Conservation (phyloP, 495 filamentous ascomycete species). For the Penicillium longicatenatum region DNA sequence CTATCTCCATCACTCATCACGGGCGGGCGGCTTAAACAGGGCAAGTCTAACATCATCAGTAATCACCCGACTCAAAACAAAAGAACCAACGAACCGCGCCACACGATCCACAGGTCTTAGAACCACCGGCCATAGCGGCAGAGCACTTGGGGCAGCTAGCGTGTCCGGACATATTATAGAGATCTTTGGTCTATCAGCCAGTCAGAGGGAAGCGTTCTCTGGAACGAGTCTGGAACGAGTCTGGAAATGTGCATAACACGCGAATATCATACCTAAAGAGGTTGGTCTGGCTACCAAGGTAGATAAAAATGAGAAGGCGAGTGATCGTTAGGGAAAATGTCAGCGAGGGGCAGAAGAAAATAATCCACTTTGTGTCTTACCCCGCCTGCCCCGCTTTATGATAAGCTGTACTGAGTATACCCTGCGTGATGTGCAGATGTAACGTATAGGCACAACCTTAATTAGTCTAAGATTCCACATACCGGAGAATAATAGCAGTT, state of each 20-base stretch:
- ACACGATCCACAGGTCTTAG: constrained; percentile 42
- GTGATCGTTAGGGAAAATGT: constrained; percentile 16
- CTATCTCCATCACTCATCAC: constrained; percentile 1
- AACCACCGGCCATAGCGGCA: constrained; percentile 22
- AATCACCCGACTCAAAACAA: constrained; percentile 2
- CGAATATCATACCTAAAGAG: constrained; percentile 1
- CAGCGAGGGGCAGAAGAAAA: constrained; percentile 12
- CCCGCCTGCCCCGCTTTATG: constrained; percentile 23
- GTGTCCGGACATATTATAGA: constrained; percentile 31
- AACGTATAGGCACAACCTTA: background rate
- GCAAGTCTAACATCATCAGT: constrained; percentile 28
- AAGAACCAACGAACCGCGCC: constrained; percentile 32
- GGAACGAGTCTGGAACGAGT: too few relatives aligned
- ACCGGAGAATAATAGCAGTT: too few relatives aligned
- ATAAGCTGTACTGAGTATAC: constrained; percentile 3
- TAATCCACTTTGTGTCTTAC: constrained; percentile 9
- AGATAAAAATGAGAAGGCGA: constrained; percentile 6
- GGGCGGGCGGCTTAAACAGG: constrained; percentile 21
- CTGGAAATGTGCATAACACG: background rate
- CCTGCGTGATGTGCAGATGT: background rate
- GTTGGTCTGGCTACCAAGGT: constrained; percentile 6
- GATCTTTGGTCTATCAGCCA: background rate
- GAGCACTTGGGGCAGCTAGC: constrained; percentile 40
- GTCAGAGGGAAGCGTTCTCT: background rate
- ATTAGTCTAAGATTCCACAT: too few relatives aligned